Percentiles rank a stretch among this genome's conserved stretches.
Conservation (phyloP, 2,329 filamentous ascomycete genomes). For the Neurospora sp. region DNA sequence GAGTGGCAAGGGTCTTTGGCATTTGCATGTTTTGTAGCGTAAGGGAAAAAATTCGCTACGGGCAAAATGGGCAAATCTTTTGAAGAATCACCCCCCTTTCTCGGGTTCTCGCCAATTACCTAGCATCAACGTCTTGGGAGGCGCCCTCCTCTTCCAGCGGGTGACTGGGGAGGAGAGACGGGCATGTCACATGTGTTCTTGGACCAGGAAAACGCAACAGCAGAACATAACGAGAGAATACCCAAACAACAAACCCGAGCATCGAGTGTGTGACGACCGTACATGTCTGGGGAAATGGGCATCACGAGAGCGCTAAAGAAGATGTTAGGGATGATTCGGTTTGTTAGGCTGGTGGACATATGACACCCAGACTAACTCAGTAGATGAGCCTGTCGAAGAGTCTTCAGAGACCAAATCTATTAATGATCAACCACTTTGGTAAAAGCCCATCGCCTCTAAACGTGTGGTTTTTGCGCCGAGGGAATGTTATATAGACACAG, state of each 20-base stretch:
- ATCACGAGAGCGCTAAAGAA: not conserved
- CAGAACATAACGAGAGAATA: conserved; percentile 5
- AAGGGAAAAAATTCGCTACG: conserved; percentile 19
- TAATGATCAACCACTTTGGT: not conserved
- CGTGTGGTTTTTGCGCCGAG: not conserved
- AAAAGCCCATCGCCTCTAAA: not conserved
- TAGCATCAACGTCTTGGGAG: conserved; percentile 9
- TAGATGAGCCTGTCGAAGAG: not conserved
- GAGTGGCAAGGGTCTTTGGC: conserved; percentile 50
- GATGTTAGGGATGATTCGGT: not conserved
- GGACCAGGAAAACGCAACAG: not conserved
- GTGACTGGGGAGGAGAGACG: not conserved
- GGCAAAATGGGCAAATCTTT: conserved; percentile 24
- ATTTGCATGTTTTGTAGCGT: conserved; percentile 50
- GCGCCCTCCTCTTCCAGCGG: conserved; percentile 4
- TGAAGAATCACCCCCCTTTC: conserved; percentile 15
- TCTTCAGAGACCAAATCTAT: not conserved
- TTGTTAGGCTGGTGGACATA: not conserved
- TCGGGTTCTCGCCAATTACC: conserved; percentile 13
- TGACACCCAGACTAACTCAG: not conserved
- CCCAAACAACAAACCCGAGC: not conserved
- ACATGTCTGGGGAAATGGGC: not conserved
- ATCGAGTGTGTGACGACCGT: not conserved
- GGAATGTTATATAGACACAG: not conserved
- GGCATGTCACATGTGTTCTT: not conserved